phyloP scores from a whole-genome alignment of 306 rosid genomes.

The Cicer arietinum region DNA sequence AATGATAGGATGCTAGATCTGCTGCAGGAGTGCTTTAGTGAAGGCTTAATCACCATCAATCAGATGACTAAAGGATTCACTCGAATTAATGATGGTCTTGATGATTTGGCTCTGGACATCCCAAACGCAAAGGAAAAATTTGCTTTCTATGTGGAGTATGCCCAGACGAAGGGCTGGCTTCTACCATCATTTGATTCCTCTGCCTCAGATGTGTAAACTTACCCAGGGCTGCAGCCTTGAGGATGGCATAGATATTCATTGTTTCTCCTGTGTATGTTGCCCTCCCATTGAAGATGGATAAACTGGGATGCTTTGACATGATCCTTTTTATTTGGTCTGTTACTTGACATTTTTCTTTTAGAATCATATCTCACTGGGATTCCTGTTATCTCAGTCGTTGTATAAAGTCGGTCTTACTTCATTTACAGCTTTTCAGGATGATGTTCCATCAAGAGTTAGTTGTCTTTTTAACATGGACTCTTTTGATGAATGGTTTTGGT shows the following conservation, averaged over 20 bases:
- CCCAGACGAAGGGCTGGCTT: conserved; percentile 78
- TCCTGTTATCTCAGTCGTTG: conserved; percentile 43
- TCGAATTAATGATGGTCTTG: conserved; percentile 85
- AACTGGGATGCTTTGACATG: conserved; percentile 42
- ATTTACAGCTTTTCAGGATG: conserved; percentile 51
- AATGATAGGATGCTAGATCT: conserved; percentile 85
- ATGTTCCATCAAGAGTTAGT: conserved; percentile 47
- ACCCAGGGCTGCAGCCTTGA: conserved; percentile 54
- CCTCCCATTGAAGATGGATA: conserved; percentile 40
- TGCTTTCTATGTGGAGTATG: conserved; percentile 72
- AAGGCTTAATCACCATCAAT: conserved; percentile 88
- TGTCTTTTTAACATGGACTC: conserved; percentile 44
- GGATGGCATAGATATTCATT: conserved; percentile 53
- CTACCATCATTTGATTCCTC: conserved; percentile 65
- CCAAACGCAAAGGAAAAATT: conserved; percentile 86
- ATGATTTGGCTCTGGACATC: conserved; percentile 94
- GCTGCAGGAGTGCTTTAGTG: conserved; percentile 86
- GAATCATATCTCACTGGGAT: conserved; percentile 45
- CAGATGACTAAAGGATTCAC: conserved; percentile 95
- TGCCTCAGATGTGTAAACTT: conserved; percentile 50
- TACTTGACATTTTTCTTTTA: background rate
- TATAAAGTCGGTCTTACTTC: conserved; percentile 54
- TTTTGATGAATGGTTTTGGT: background rate
- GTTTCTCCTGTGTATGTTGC: conserved; percentile 60
- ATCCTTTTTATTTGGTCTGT: conserved; percentile 31